A percentile compares a stretch with the other conserved stretches of the same genome.
phyloP scores from a whole-genome alignment of 108 stramenopile species.

The Bacterosira constricta region DNA sequence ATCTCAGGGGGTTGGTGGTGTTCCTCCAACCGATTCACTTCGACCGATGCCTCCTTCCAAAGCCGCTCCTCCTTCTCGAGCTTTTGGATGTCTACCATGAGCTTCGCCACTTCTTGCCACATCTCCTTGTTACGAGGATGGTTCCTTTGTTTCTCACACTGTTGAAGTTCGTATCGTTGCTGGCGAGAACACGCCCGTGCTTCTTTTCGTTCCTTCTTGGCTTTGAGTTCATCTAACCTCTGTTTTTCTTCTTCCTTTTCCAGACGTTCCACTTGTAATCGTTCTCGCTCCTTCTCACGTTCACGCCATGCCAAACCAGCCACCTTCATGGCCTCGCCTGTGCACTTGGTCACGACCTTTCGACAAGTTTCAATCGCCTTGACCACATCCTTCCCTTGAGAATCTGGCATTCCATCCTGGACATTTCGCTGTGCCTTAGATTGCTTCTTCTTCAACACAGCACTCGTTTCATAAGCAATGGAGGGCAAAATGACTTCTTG shows the following conservation, averaged over 20 bases:
- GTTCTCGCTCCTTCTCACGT: constrained; percentile 16
- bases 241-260: constrained; percentile 15
- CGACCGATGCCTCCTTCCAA: constrained; percentile 39
- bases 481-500: constrained; percentile 51
- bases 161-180: constrained; percentile 17
- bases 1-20: constrained; percentile 31
- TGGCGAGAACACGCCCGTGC: constrained; percentile 27
- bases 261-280: constrained; percentile 8
- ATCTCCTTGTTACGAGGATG: constrained; percentile 51
- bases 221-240: neutral
- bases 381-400: constrained; percentile 43
- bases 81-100: constrained; percentile 50
- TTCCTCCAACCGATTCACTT: constrained; percentile 36
- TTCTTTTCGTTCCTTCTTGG: constrained; percentile 33
- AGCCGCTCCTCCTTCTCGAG: constrained; percentile 43
- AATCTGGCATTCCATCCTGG: constrained; percentile 31
- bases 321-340: constrained; percentile 16
- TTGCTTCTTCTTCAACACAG: constrained; percentile 40
- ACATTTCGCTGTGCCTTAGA: constrained; percentile 41
- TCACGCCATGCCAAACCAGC: constrained; percentile 42
- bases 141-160: constrained; percentile 24
- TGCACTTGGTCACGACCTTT: constrained; percentile 34
- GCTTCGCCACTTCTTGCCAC: constrained; percentile 45
- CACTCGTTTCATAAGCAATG: constrained; percentile 23
- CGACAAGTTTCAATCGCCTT: constrained; percentile 41